Evolutionary conservation across 345 rosid genomes (phyloP).

Genomic region (Tarenaya hassleriana): DNA sequence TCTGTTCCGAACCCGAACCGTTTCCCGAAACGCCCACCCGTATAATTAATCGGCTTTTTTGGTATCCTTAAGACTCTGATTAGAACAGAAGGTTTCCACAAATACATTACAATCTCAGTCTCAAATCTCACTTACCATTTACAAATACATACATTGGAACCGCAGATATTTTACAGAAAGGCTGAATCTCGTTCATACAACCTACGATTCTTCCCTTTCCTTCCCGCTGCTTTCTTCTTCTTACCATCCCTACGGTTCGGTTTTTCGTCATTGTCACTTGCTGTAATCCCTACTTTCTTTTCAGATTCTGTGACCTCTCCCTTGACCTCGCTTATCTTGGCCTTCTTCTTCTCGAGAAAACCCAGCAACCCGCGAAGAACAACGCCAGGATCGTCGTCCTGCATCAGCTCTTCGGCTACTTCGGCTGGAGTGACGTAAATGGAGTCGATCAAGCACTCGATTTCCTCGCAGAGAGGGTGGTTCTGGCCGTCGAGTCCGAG

Average conservation of each 20-base stretch:
- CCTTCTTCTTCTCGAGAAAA: conserved; percentile 36
- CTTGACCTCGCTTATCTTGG: conserved; percentile 18
- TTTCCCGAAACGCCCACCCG: too few relatives aligned
- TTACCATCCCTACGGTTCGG: background rate
- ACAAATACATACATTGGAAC: too few relatives aligned
- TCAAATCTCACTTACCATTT: too few relatives aligned
- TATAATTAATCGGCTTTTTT: too few relatives aligned
- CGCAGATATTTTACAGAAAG: background rate
- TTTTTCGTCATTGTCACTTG: conserved; percentile 21
- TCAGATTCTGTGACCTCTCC: background rate
- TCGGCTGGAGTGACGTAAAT: conserved; percentile 42
- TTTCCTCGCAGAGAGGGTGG: conserved; percentile 27
- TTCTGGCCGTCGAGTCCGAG: conserved; percentile 25
- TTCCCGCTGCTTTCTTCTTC: conserved; percentile 15
- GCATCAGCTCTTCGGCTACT: conserved; percentile 47
- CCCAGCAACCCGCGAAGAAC: conserved; percentile 29
- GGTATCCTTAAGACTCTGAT: too few relatives aligned
- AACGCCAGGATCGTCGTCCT: conserved; percentile 34
- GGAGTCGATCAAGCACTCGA: conserved; percentile 30
- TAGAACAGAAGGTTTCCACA: too few relatives aligned
- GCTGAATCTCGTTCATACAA: background rate
- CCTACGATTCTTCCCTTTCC: background rate
- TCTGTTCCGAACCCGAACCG: too few relatives aligned
- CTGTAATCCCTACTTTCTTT: conserved; percentile 1
- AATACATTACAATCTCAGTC: too few relatives aligned